A percentile compares a stretch with the other conserved stretches of the same genome.
Conservation (phyloP, 2,329 filamentous ascomycete species). For the Exophiala alcalophila region DNA sequence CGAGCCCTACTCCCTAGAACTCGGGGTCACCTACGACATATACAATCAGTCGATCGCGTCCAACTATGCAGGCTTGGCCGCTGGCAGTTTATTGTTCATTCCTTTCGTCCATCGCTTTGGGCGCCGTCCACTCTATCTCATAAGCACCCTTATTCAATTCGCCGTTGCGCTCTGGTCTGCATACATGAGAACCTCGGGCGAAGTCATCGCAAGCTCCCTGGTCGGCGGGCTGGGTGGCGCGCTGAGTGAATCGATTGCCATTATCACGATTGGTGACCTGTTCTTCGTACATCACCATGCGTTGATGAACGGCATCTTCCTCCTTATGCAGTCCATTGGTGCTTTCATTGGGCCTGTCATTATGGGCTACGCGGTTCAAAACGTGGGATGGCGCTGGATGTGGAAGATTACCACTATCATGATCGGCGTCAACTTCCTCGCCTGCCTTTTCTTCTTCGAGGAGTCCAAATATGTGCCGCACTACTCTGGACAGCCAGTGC, state of each 20-base stretch:
- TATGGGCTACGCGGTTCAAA: conserved; percentile 33
- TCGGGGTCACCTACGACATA: conserved; percentile 38
- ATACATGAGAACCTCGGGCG: conserved; percentile 37
- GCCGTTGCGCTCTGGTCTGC: conserved; percentile 41
- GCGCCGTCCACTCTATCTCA: conserved; percentile 42
- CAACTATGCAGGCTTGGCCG: conserved; percentile 40
- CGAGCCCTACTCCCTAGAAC: conserved; percentile 40
- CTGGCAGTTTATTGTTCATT: conserved; percentile 42
- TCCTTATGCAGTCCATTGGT: conserved; percentile 41
- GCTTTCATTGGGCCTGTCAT: conserved; percentile 38
- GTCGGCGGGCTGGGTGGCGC: conserved; percentile 44
- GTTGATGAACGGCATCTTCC: conserved; percentile 49
- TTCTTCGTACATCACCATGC: conserved; percentile 51
- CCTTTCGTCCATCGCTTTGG: conserved; percentile 45
- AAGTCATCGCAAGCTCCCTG: conserved; percentile 42
- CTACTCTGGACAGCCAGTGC: no score
- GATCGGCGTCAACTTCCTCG: conserved; percentile 32
- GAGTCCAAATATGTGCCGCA: conserved; percentile 38
- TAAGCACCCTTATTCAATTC: conserved; percentile 39
- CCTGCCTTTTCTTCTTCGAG: conserved; percentile 38
- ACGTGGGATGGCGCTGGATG: conserved; percentile 38
- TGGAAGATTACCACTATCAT: conserved; percentile 38
- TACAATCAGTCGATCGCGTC: conserved; percentile 45
- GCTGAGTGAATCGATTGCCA: conserved; percentile 41
- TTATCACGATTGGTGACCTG: conserved; percentile 42